Evolutionary conservation across 148 eudicot species (phyloP), one percentile per base, ranked within the genome.

Genomic region (Nyssa sinensis): DNA sequence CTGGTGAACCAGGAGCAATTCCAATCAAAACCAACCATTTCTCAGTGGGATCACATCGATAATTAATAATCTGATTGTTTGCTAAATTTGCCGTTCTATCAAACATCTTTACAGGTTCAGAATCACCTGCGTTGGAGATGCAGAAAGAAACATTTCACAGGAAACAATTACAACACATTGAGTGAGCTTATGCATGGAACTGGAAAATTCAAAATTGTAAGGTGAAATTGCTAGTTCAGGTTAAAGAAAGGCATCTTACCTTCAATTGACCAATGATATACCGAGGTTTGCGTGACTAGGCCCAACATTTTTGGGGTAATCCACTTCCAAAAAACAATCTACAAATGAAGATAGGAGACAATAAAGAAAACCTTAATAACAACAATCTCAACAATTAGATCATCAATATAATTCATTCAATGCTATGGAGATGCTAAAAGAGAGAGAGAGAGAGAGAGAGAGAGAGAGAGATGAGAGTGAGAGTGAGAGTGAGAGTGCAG

Each of bases 301-400:
- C 99, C 99, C 85, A 95, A 79, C 91, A 86, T 77, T 75, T 86
- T 93, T 44, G 93, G 89, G 62, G 93, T 85, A 69, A 95, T 84
- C 99, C 99, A 95, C 78, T 95, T 95, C 99, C 99, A 95, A 81
- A 93, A 95, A 30, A 88, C 98, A 79, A 93, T 89, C 99, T 95
- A 79, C 49, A 74, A 11, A 60, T 32, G 64, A 72, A 49, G 21
- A 44, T 44, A 0, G 17, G 16, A 44, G 16, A 44, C 17, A 12
- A 44, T 11, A 2, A 2, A 44, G n/a, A n/a, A n/a, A 3, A 37
- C 44, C 44, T 37, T 37, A 37, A 37, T 37, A 37, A 3, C 9
- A 9, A 37, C 44, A 37, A 37, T 37, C 44, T 37, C 44, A 37
- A 37, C 44, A 37, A 4, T 37, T 9, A 37, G 59, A 17, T 19